Evolutionary conservation across 2,329 filamentous ascomycete genomes (phyloP), one percentile per base, ranked within the genome.

Genomic region (Penicillium paneum): DNA sequence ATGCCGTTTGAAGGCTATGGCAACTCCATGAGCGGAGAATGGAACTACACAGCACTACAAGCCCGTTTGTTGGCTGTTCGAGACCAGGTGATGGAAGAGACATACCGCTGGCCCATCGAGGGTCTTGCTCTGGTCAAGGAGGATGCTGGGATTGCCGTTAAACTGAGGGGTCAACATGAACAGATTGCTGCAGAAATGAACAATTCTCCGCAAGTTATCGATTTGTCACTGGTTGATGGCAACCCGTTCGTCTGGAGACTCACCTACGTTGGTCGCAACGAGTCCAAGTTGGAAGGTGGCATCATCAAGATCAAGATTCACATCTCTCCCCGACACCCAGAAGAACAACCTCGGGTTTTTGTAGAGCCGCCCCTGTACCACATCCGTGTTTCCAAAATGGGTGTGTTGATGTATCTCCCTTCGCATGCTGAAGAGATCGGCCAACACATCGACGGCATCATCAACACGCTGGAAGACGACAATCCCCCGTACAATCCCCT

Each of bases 281-380:
- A 94, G 88, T 96, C 91, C 6, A 91, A 96, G 63, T 83, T 97
- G 2, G 93, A 97, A 64, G 93, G 92, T 15, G 91, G 93, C 2
- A 82, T 97, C 57, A 93, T 97, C 76, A 84, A 84, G 57, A 87
- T 97, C 71, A 87, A 81, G 64, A 79, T 97, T 52, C 80, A 80
- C 65, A 87, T 97, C 65, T 96, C 91, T 64, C 87, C 90, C 6
- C 83, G 85, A 6, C 97, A 97, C 67, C 94, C 94, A 0, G 84
- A 90, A 38, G 90, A 95, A 64, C 90, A 96, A 65, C 94, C 93
- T 24, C 86, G 93, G 32, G 88, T 92, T 52, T 86, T 81, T 58
- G 86, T 97, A 60, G 83, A 91, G 65, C 93, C 90, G 0, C 81
- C 83, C 4, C 82, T 97, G 17, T 97, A 93, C 72, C 94, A 97